A percentile compares a stretch with the other conserved stretches of the same genome.
Evolutionary conservation across 345 rosid genomes (phyloP).

Genomic region (Streptanthus diversifolius): DNA sequence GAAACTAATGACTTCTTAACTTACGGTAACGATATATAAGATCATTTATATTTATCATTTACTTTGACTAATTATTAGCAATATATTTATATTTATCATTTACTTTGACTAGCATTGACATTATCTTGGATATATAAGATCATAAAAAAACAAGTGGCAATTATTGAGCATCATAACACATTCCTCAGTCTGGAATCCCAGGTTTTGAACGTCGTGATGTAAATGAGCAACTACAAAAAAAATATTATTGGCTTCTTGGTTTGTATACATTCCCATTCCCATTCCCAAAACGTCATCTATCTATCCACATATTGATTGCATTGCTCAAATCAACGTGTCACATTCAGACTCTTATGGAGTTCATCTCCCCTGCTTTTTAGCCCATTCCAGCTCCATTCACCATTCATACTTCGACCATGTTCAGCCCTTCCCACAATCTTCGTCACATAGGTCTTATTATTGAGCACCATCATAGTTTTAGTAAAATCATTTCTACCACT

Average conservation of each 20-base stretch:
- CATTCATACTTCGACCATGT: background rate
- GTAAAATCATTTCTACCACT: background rate
- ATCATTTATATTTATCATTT: background rate
- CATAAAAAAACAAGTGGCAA: background rate
- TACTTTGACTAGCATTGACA: background rate
- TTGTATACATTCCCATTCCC: no score
- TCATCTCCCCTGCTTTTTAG: background rate
- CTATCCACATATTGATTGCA: no score
- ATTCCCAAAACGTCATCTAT: no score
- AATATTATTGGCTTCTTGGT: background rate
- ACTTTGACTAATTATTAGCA: conserved; percentile 3
- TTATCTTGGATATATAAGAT: background rate
- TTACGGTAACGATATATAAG: conserved; percentile 3
- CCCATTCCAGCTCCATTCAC: background rate
- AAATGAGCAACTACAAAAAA: background rate
- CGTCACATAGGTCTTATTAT: background rate
- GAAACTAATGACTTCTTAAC: background rate
- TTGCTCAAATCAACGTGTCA: no score
- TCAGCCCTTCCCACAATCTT: background rate
- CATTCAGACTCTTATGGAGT: background rate
- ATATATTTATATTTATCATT: background rate
- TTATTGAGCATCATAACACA: background rate
- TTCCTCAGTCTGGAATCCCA: background rate
- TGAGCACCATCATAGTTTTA: background rate
- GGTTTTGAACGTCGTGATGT: background rate